Base-by-base conservation (phyloP, 176 grass and related monocot species). In the Juncus inflexus region DNA sequence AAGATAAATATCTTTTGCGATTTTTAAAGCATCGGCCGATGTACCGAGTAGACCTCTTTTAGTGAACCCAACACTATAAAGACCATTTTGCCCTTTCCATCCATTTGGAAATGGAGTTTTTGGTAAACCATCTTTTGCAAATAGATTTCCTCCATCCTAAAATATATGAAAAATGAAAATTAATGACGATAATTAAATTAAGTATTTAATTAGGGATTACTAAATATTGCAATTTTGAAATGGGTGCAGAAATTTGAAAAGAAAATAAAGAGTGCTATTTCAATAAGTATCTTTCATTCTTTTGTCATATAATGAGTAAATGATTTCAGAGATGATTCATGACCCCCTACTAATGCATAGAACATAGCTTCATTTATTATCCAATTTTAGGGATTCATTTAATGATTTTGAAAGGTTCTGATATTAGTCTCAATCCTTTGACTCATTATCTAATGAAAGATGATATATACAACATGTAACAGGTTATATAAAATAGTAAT, bases 1-100 rank as follows among this genome's bases (percentile, higher is more conserved):
- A 28, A 62, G 57, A 6, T 84, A 57, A 79, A 99, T 76, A 4
- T 99, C 89, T 3, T 54, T 61, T 39, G 94, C 85, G 49, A 99
- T 57, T 50, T 73, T 90, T 57, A 92, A 60, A 12, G 94, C 88
- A 67, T 99, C 94, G 1, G 74, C 64, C 1, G 94, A 86, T 6
- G 94, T 65, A 64, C 94, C 94, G 12, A 92, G 88, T 36, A 99
- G 78, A 3, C 94, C 94, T 50, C 78, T 70, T 64, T 79, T 78
- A 3, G 94, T 84, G 75, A 99, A 92, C 0, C 94, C 94, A 9
- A 92, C 80, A 37, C 84, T 84, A 80, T 89, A 99, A 63, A 99
- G 78, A 2, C 94, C 85, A 12, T 92, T 77, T n/a, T 77, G 54
- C 43, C 89, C 94, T 78, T 73, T 92, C 94, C 94, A 99, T 6